Evolutionary conservation across 106 monocot genomes (phyloP), one percentile per base, ranked within the genome.

Genomic region (Dioscorea zingiberensis): DNA sequence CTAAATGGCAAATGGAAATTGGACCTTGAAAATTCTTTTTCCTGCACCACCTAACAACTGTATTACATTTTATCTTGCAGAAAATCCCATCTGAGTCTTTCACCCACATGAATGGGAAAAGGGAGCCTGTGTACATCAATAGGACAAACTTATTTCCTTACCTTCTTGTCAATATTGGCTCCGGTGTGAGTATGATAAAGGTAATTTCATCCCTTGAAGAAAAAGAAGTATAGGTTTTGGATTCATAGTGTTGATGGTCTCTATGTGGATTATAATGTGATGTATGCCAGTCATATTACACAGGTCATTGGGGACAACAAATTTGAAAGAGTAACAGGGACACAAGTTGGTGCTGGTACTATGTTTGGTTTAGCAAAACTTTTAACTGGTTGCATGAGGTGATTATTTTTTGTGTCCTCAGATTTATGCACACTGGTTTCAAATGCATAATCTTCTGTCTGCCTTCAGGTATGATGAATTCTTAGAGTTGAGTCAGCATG

Each of bases 111-210:
- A 65, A 81, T 60, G 77, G 78, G 53, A 76, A 76, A 62, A 74
- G 67, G 62, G 56, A 10, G 13, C 63, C 76, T 13, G 58, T 84
- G 25, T 30, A 75, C 59, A 67, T 88, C 54, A 27, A 55, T 29
- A 71, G 68, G 45, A 78, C 84, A 25, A 78, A 73, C 54, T 68
- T 88, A 51, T 88, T 78, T 54, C 88, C 88, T 1, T 88, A 84
- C 57, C 84, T 88, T 30, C 81, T 88, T 66, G 88, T 88, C 63
- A 88, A 88, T 65, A 81, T 88, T 60, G 88, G 88, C 3, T 81
- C 88, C 53, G 88, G 88, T 62, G 88, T 88, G 59, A 59, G 88
- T 32, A 84, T 88, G 75, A 73, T 88, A 70, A 81, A 88, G 88
- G 88, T 88, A 77, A 23, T 51, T 65, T 51, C 14, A 4, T 38